Evolutionary conservation across 2,329 filamentous ascomycete genomes (phyloP), one percentile per base, ranked within the genome.

Genomic region (Exophiala spinifera): DNA sequence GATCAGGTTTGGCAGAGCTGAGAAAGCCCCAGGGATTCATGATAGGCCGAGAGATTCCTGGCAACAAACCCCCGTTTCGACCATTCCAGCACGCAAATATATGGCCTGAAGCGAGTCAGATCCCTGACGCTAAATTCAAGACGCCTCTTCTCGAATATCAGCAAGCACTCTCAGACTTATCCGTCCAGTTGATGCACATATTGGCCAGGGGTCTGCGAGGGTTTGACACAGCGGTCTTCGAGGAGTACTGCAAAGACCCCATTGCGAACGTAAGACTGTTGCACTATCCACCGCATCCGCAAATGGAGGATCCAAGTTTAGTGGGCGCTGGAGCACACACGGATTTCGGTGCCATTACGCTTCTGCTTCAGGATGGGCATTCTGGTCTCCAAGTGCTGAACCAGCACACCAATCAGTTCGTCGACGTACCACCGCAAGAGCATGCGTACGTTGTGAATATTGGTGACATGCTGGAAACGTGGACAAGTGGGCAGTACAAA

Each of bases 281-380:
- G 13, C 66, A 64, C 39, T 68, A 69, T 49, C 67, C 67, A 5
- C 63, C 66, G 1, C 67, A 68, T 39, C 61, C 59, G 11, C 44
- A 49, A 1, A 48, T 56, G 42, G 53, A 53, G 15, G 52, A 58
- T 14, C 43, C 55, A 7, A 49, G 40, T 3, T 61, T 68, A 43
- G 55, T 64, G 39, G 65, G 60, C 43, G 65, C 67, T 43, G 67
- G 68, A 7, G 68, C 58, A 17, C 58, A 61, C 28, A 2, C 80
- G 81, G 59, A 80, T 77, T 1, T 80, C 81, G 61, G 83, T 80
- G 75, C 75, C 44, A 74, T 83, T 42, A 83, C 80, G 0, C 69
- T 83, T 25, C 73, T 83, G 10, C 70, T 82, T 2, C 79, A 82
- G 61, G 78, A 79, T 54, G 67, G 69, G 2, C 68, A 75, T 13